Evolutionary conservation across 2,329 filamentous ascomycete species (phyloP).

Genomic region (Calonectria ilicicola): DNA sequence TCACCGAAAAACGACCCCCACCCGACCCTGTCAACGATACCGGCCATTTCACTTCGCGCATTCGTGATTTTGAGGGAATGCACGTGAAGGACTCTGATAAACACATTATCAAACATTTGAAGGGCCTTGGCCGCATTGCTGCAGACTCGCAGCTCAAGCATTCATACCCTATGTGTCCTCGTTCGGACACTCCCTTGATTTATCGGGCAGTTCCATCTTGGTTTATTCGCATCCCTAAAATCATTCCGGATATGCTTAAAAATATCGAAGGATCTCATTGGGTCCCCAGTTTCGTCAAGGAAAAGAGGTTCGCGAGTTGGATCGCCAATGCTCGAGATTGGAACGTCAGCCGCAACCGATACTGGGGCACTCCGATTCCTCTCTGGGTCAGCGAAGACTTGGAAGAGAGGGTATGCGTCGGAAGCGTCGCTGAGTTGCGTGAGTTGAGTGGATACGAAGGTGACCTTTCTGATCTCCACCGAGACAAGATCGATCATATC

Average conservation of each 20-base stretch:
- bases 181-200: constrained; percentile 95
- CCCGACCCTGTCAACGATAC: constrained; percentile 91
- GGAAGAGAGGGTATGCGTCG: constrained; percentile 87
- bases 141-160: constrained; percentile 90
- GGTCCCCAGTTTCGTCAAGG: constrained; percentile 92
- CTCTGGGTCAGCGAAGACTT: constrained; percentile 92
- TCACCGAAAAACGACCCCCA: constrained; percentile 81
- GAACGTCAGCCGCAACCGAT: constrained; percentile 94
- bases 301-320: constrained; percentile 92
- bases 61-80: constrained; percentile 85
- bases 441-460: constrained; percentile 88
- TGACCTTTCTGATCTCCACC: constrained; percentile 87
- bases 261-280: constrained; percentile 92
- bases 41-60: constrained; percentile 81
- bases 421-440: constrained; percentile 86
- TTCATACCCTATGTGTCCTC: constrained; percentile 93
- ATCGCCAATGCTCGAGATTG: constrained; percentile 92
- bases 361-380: constrained; percentile 95
- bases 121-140: constrained; percentile 79
- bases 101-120: constrained; percentile 90
- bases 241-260: constrained; percentile 88
- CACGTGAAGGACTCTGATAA: constrained; percentile 95
- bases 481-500: constrained; percentile 93
- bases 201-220: constrained; percentile 93
- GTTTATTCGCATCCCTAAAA: constrained; percentile 90